These are phyloP conservation scores for Pseudogymnoascus sp. DNA, from an alignment of 2,329 filamentous ascomycete species.

Conservation along the genomic window DNA sequence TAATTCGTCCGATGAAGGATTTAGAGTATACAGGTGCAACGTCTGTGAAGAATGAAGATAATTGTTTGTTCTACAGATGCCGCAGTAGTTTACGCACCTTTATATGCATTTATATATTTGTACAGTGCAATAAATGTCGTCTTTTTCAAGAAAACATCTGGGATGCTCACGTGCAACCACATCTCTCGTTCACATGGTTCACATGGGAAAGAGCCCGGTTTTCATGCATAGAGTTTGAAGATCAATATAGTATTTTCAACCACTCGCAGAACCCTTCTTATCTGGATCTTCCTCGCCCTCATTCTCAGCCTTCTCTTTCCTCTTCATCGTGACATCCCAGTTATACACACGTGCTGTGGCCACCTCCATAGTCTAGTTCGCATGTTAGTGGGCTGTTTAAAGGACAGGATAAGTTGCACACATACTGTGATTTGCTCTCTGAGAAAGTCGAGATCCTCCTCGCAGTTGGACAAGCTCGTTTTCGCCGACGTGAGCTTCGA, in stretches of 20 bases:
- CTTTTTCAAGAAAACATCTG: background rate
- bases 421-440: slow-evolving; percentile 90
- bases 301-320: slow-evolving; percentile 74
- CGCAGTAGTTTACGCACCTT: background rate
- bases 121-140: background rate
- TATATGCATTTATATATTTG: background rate
- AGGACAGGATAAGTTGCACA: slow-evolving; percentile 15
- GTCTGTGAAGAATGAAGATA: background rate
- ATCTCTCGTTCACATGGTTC: background rate
- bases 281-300: slow-evolving; percentile 30
- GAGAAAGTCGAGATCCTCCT: slow-evolving; percentile 93
- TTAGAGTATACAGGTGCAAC: background rate
- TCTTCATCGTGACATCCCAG: slow-evolving; percentile 93
- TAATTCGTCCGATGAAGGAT: background rate
- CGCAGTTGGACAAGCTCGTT: slow-evolving; percentile 73
- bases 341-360: slow-evolving; percentile 97
- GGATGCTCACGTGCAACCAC: background rate
- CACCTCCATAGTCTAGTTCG: slow-evolving; percentile 80
- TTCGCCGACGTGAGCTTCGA: slow-evolving; percentile 74
- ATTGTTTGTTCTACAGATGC: background rate
- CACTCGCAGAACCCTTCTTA: slow-evolving; percentile 27
- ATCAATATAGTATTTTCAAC: slow-evolving; percentile 14
- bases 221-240: background rate
- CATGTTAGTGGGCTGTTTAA: background rate
- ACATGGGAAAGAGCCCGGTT: background rate